Conservation (phyloP, 345 rosid species). For the Syzygium aromaticum region DNA sequence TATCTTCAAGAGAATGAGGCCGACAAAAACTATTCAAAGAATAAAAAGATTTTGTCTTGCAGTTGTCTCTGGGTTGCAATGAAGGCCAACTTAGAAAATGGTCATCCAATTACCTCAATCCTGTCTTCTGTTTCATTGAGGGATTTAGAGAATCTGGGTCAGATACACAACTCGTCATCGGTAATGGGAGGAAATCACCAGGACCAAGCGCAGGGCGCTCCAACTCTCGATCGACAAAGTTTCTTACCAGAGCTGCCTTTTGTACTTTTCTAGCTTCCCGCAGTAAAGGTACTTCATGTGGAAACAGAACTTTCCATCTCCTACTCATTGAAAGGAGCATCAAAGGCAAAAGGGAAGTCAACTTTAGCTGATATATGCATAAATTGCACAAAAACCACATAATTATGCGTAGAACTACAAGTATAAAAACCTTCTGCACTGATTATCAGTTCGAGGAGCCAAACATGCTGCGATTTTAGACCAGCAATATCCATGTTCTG, state of each 20-base stretch:
- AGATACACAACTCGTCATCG: slow-evolving; percentile 14
- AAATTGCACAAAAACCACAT: neutral
- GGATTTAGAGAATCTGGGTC: slow-evolving; percentile 13
- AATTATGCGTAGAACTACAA: neutral
- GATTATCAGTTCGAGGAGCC: slow-evolving; percentile 72
- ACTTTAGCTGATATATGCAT: neutral
- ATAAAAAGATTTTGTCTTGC: neutral
- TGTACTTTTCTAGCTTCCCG: slow-evolving; percentile 47
- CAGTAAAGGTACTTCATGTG: slow-evolving; percentile 51
- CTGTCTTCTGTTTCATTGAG: slow-evolving; percentile 28
- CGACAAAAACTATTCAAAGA: neutral
- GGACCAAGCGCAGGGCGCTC: slow-evolving; percentile 71
- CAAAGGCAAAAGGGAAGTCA: neutral
- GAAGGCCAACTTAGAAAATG: neutral
- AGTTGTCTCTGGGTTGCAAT: neutral
- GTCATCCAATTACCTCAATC: slow-evolving; percentile 34
- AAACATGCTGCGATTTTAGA: slow-evolving; percentile 57
- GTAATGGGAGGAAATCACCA: slow-evolving; percentile 38
- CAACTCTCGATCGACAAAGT: slow-evolving; percentile 83
- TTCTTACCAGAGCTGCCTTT: slow-evolving; percentile 41
- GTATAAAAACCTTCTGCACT: slow-evolving; percentile 57
- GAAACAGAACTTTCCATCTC: slow-evolving; percentile 76
- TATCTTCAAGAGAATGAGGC: neutral
- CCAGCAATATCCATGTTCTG: slow-evolving; percentile 65
- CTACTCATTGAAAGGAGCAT: slow-evolving; percentile 19